Evolutionary conservation across 768 basidiomycete genomes (phyloP).

Genomic region (Chalciporus piperatus): DNA sequence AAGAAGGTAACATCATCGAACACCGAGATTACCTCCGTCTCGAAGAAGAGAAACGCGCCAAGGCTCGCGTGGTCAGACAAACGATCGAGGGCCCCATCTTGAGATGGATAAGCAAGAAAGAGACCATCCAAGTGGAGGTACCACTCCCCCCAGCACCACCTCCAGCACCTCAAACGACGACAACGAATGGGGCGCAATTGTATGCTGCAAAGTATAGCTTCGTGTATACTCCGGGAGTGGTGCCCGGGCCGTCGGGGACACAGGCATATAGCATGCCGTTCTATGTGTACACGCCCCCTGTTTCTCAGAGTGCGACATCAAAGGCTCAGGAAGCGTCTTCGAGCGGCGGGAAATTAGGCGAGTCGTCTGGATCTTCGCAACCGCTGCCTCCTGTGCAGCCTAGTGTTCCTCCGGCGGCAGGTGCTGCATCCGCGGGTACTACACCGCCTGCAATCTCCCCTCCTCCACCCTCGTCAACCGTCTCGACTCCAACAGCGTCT

Average conservation of each 20-base stretch:
- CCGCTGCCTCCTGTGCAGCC: neutral
- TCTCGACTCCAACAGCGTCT: neutral
- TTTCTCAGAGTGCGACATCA: conserved; percentile 5
- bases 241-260: conserved; percentile 9
- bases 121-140: conserved; percentile 48
- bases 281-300: conserved; percentile 21
- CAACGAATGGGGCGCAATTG: conserved; percentile 7
- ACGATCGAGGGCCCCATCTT: conserved; percentile 63
- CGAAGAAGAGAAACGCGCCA: conserved; percentile 81
- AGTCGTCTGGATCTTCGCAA: neutral
- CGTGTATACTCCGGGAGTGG: conserved; percentile 15
- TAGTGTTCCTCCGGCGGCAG: neutral
- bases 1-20: conserved; percentile 79
- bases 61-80: conserved; percentile 57
- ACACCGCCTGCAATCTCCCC: neutral
- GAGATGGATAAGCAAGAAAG: conserved; percentile 66
- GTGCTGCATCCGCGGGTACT: neutral
- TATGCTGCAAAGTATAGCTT: conserved; percentile 21
- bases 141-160: conserved; percentile 28
- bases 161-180: conserved; percentile 17
- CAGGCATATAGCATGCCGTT: conserved; percentile 27
- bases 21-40: conserved; percentile 75
- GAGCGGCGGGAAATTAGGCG: neutral
- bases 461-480: neutral
- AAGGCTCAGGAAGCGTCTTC: conserved; percentile 9